Evolutionary conservation across 148 eudicot species (phyloP).

Genomic region (Cornus florida): DNA sequence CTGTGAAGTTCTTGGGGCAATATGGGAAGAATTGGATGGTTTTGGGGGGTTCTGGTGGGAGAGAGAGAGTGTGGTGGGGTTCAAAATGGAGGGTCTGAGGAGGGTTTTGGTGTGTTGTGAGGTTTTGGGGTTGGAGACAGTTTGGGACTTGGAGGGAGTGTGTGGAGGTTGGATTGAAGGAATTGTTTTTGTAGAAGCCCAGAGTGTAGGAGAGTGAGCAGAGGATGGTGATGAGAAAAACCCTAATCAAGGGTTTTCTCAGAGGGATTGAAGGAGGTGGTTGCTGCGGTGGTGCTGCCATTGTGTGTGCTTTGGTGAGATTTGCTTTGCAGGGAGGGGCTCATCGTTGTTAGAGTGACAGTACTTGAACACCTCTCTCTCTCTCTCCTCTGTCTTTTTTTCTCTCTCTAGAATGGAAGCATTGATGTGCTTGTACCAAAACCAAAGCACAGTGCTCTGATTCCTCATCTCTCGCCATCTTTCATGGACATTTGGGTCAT

Average conservation of each 20-base stretch:
- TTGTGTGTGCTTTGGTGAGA: neutral
- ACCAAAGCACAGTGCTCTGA: no score
- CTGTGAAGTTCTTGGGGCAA: conserved; percentile 39
- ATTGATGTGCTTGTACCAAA: no score
- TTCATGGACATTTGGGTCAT: no score
- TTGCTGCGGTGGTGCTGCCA: conserved; percentile 1
- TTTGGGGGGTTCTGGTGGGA: conserved; percentile 11
- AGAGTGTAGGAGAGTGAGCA: conserved; percentile 37
- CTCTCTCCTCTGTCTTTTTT: no score
- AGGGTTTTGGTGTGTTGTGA: conserved; percentile 12
- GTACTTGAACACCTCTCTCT: no score
- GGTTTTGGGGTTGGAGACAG: conserved; percentile 1
- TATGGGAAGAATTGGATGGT: conserved; percentile 14
- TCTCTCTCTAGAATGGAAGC: no score
- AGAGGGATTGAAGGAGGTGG: neutral
- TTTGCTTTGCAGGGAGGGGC: neutral
- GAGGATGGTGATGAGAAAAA: conserved; percentile 25
- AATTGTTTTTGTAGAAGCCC: conserved; percentile 25
- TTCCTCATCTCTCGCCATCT: no score
- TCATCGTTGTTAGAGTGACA: no score
- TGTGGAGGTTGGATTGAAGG: neutral
- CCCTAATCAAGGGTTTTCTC: conserved; percentile 24
- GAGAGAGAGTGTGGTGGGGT: conserved; percentile 25
- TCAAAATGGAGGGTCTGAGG: conserved; percentile 16
- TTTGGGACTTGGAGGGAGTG: neutral